Percentiles rank a stretch among this genome's conserved stretches.
Evolutionary conservation across 2,329 filamentous ascomycete species (phyloP).

Genomic region (Aspergillus clavatus): DNA sequence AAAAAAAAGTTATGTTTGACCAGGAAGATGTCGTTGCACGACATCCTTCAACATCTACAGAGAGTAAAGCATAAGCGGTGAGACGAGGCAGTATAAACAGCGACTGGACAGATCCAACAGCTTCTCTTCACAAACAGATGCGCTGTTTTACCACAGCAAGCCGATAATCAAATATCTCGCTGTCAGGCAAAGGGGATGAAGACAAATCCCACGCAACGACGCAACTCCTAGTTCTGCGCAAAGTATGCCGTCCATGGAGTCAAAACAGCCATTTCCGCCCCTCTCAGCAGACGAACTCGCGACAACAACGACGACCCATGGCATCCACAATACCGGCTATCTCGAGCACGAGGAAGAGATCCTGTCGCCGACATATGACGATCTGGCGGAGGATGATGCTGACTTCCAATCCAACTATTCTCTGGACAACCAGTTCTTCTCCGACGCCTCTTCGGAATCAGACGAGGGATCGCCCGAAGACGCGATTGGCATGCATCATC

Average conservation of each 20-base stretch:
- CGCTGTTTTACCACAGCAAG: neutral
- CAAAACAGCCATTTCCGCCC: slow-evolving; percentile 33
- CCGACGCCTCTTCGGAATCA: slow-evolving; percentile 32
- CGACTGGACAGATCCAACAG: neutral
- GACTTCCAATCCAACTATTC: slow-evolving; percentile 46
- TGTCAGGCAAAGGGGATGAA: slow-evolving; percentile 4
- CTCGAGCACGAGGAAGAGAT: slow-evolving; percentile 25
- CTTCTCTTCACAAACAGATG: neutral
- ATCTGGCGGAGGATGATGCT: slow-evolving; percentile 36
- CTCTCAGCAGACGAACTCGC: slow-evolving; percentile 24
- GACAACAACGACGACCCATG: slow-evolving; percentile 8
- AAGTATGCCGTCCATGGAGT: slow-evolving; percentile 17
- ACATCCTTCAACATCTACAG: no score
- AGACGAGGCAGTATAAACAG: slow-evolving; percentile 8
- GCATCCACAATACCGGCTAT: slow-evolving; percentile 12
- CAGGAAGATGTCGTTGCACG: no score
- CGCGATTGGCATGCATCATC: slow-evolving; percentile 30
- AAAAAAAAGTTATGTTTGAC: neutral
- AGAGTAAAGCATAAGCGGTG: slow-evolving; percentile 7
- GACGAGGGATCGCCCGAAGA: slow-evolving; percentile 28
- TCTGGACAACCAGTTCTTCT: slow-evolving; percentile 34
- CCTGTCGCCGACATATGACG: slow-evolving; percentile 26
- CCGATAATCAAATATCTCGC: slow-evolving; percentile 10
- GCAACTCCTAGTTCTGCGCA: slow-evolving; percentile 4
- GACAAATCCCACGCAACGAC: slow-evolving; percentile 2